Conservation (phyloP, 2,329 filamentous ascomycete genomes). For the Ophiostoma ulmi region DNA sequence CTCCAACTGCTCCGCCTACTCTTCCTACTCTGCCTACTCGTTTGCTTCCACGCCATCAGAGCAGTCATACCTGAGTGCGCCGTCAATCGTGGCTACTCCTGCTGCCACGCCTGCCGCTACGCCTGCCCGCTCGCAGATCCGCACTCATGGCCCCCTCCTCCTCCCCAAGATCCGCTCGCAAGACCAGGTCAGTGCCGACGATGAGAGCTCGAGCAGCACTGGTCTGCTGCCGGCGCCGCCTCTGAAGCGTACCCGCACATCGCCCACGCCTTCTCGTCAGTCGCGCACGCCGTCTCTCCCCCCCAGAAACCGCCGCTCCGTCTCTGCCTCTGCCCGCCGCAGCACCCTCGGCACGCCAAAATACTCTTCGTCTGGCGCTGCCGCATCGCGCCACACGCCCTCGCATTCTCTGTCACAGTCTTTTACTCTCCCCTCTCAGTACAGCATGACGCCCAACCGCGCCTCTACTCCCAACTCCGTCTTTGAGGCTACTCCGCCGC, state of each 20-base stretch:
- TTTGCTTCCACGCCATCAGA: constrained; percentile 55
- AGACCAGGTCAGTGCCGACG: constrained; percentile 68
- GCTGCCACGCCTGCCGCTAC: constrained; percentile 47
- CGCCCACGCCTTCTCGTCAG: constrained; percentile 40
- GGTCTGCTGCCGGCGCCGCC: constrained; percentile 35
- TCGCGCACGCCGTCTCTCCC: constrained; percentile 12
- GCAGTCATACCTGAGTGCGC: constrained; percentile 43
- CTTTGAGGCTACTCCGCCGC: constrained; percentile 35
- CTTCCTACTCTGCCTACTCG: constrained; percentile 55
- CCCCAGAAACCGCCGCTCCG: constrained; percentile 3
- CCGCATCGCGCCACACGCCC: constrained; percentile 21
- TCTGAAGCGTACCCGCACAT: constrained; percentile 55
- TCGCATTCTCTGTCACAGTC: neutral
- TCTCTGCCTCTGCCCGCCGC: constrained; percentile 2
- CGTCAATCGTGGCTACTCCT: constrained; percentile 49
- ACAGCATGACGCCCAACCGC: neutral
- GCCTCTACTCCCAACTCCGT: constrained; percentile 34
- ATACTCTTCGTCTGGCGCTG: neutral
- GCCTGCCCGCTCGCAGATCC: constrained; percentile 58
- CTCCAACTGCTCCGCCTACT: constrained; percentile 56
- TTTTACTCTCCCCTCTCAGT: neutral
- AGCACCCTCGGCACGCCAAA: constrained; percentile 4
- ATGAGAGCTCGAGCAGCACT: constrained; percentile 31
- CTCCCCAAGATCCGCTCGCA: constrained; percentile 82
- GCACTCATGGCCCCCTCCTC: constrained; percentile 72